Evolutionary conservation across 2,329 filamentous ascomycete species (phyloP).

Genomic region (Phoma sp.): DNA sequence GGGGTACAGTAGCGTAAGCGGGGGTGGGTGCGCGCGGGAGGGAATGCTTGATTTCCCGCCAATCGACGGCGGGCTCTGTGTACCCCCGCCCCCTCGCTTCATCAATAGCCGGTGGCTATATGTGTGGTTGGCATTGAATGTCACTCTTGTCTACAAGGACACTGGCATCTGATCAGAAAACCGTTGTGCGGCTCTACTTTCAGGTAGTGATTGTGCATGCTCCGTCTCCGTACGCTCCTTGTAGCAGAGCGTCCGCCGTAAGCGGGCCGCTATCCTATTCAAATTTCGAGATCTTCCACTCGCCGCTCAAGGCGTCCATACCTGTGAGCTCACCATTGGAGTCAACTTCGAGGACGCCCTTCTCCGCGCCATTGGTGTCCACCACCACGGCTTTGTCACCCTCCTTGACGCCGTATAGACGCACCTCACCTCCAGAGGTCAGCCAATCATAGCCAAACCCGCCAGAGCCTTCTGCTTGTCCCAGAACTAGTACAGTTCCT

Average conservation of each 20-base stretch:
- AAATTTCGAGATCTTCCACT: constrained; percentile 43
- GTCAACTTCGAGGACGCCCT: constrained; percentile 39
- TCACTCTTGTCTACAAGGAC: neutral
- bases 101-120: constrained; percentile 14
- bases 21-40: constrained; percentile 19
- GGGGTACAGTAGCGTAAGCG: constrained; percentile 30
- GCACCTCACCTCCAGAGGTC: constrained; percentile 46
- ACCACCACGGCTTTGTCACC: constrained; percentile 46
- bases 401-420: constrained; percentile 46
- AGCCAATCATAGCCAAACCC: constrained; percentile 53
- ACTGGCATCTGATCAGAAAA: neutral
- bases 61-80: constrained; percentile 16
- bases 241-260: constrained; percentile 2
- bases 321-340: constrained; percentile 39
- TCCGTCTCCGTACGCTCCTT: constrained; percentile 9
- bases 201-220: neutral
- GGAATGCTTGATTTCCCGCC: constrained; percentile 30
- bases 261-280: constrained; percentile 24
- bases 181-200: constrained; percentile 1
- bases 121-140: neutral
- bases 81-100: constrained; percentile 3
- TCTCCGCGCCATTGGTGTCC: constrained; percentile 39
- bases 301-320: constrained; percentile 38
- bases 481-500: constrained; percentile 50
- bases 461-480: constrained; percentile 45